These are phyloP conservation scores for Amaranthus tricolor DNA, from an alignment of 179 eudicot genomes.

Conservation along the genomic window DNA sequence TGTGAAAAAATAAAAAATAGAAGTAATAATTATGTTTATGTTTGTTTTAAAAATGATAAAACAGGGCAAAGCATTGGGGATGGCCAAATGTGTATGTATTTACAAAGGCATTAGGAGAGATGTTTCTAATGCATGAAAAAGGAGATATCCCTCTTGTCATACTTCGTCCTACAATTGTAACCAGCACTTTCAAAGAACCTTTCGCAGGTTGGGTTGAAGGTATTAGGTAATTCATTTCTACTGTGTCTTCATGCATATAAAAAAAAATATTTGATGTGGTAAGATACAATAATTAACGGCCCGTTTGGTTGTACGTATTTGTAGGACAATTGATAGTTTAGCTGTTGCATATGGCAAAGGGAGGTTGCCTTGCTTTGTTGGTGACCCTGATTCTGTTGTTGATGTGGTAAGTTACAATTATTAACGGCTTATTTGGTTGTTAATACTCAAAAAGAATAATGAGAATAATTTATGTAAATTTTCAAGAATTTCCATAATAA, in stretches of 20 bases:
- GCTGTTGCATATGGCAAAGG: conserved; percentile 83
- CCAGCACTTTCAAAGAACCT: conserved; percentile 84
- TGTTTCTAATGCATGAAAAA: conserved; percentile 56
- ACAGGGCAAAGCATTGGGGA: conserved; percentile 68
- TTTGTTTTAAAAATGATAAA: neutral
- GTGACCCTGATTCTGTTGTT: conserved; percentile 46
- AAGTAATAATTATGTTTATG: too few relatives aligned
- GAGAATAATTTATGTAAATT: neutral
- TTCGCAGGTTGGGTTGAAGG: conserved; percentile 97
- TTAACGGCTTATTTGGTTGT: neutral
- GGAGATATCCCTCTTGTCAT: conserved; percentile 60
- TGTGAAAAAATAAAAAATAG: too few relatives aligned
- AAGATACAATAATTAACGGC: too few relatives aligned
- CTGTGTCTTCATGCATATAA: neutral
- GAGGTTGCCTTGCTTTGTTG: conserved; percentile 54
- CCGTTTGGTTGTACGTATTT: neutral
- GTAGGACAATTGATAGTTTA: conserved; percentile 84
- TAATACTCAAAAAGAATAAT: too few relatives aligned
- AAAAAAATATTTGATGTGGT: neutral
- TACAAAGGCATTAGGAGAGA: conserved; percentile 90
- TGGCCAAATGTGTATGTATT: conserved; percentile 95
- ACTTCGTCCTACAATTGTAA: conserved; percentile 75
- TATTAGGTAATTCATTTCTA: conserved; percentile 43
- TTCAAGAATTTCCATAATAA: neutral
- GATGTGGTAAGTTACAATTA: conserved; percentile 51